Evolutionary conservation across 768 basidiomycete species (phyloP).

Genomic region (Mycena vulgaris): DNA sequence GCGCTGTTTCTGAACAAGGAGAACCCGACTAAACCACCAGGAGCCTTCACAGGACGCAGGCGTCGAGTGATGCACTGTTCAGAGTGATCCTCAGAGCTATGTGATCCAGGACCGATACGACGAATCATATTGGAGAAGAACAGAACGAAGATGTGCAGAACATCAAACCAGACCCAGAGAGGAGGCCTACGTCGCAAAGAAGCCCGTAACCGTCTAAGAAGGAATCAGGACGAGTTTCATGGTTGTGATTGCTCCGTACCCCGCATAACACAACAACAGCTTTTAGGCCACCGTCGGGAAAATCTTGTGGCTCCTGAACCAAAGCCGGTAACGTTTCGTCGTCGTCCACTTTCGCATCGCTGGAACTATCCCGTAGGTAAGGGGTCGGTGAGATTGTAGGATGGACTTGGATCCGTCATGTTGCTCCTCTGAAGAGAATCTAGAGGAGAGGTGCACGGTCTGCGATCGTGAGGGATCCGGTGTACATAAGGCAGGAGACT

Average conservation of each 20-base stretch:
- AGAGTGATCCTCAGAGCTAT: background rate
- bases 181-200: slow-evolving; percentile 15
- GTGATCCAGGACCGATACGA: background rate
- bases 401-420: background rate
- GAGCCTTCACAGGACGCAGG: slow-evolving; percentile 53
- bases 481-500: too few species aligned
- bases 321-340: background rate
- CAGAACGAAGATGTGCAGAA: slow-evolving; percentile 59
- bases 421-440: too few species aligned
- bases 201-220: slow-evolving; percentile 2
- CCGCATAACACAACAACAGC: background rate
- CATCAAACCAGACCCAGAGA: slow-evolving; percentile 59
- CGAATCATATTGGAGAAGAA: slow-evolving; percentile 59
- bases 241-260: background rate
- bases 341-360: background rate
- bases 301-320: background rate
- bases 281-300: slow-evolving; percentile 18
- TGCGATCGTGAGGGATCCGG: too few species aligned
- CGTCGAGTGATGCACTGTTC: slow-evolving; percentile 49
- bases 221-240: background rate
- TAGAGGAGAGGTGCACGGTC: too few species aligned
- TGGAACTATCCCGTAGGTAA: background rate
- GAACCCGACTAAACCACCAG: slow-evolving; percentile 58
- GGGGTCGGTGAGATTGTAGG: background rate
- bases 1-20: slow-evolving; percentile 34